These are phyloP conservation scores for Fusarium hainanense DNA, from an alignment of 2,329 filamentous ascomycete genomes.

Conservation along the genomic window DNA sequence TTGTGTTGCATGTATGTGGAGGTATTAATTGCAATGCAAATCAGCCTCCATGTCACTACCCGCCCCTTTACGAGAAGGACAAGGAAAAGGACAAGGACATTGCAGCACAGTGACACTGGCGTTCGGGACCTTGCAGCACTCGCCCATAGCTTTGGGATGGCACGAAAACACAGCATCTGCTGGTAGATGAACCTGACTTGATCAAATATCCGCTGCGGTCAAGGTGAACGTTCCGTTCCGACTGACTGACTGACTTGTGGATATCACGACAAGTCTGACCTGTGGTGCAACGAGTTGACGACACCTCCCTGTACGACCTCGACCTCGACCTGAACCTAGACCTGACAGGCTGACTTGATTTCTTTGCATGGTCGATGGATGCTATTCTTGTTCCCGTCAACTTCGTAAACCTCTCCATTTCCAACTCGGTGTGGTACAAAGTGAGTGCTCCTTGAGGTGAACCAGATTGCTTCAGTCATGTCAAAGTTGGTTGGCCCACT, in stretches of 20 bases:
- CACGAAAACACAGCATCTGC: constrained; percentile 17
- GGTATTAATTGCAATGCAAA: not conserved
- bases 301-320: not conserved
- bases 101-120: constrained; percentile 18
- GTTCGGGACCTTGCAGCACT: constrained; percentile 36
- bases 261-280: constrained; percentile 8
- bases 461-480: not conserved
- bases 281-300: constrained; percentile 20
- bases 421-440: constrained; percentile 5
- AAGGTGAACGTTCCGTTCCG: not conserved
- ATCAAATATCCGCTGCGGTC: not conserved
- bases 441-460: constrained; percentile 3
- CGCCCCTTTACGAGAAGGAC: constrained; percentile 21
- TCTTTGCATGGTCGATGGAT: not conserved
- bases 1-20: not conserved
- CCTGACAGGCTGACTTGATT: constrained; percentile 11
- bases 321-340: not conserved
- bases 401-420: not conserved
- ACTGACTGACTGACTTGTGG: constrained; percentile 14
- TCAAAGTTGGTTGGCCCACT: constrained; percentile 22
- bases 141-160: constrained; percentile 14
- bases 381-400: constrained; percentile 26
- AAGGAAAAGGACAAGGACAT: not conserved
- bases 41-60: constrained; percentile 35
- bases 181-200: not conserved